Evolutionary conservation across 108 stramenopile genomes (phyloP).

Genomic region (Phaeodactylum tricornutum): DNA sequence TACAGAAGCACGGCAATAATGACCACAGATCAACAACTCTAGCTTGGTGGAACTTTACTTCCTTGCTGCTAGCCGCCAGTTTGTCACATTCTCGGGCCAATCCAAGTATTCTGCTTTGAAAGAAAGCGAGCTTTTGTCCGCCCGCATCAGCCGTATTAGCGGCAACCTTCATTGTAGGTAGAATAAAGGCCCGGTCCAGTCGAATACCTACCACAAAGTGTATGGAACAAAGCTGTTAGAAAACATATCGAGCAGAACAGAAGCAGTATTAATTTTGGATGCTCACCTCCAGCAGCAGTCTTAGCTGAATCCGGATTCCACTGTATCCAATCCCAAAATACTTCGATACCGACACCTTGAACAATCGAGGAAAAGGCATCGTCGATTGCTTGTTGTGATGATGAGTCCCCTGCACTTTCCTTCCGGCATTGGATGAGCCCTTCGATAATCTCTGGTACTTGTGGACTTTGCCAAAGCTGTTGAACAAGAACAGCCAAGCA

Average conservation of each 20-base stretch:
- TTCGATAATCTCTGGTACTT: constrained; percentile 9
- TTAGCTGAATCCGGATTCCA: constrained; percentile 12
- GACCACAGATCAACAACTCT: constrained; percentile 65
- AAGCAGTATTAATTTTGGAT: no score
- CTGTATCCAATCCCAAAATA: constrained; percentile 36
- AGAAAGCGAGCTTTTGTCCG: constrained; percentile 40
- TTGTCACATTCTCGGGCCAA: constrained; percentile 58
- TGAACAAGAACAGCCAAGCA: constrained; percentile 18
- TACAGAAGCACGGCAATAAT: constrained; percentile 56
- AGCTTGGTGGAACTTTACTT: constrained; percentile 7
- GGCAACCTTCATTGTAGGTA: constrained; percentile 46
- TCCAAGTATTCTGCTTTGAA: constrained; percentile 43
- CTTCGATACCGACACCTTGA: constrained; percentile 53
- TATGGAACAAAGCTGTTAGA: no score
- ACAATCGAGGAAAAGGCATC: constrained; percentile 44
- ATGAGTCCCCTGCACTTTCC: constrained; percentile 23
- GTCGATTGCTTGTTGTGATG: constrained; percentile 34
- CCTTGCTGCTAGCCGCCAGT: constrained; percentile 27
- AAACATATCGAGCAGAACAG: no score
- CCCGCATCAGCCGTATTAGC: constrained; percentile 8
- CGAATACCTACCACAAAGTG: constrained; percentile 32
- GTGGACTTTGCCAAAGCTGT: constrained; percentile 6
- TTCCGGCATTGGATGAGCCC: constrained; percentile 25
- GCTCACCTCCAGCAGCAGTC: no score
- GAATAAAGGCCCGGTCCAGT: constrained; percentile 42